phyloP scores from a whole-genome alignment of 2,329 filamentous ascomycete species.

The Corynespora cassiicola region DNA sequence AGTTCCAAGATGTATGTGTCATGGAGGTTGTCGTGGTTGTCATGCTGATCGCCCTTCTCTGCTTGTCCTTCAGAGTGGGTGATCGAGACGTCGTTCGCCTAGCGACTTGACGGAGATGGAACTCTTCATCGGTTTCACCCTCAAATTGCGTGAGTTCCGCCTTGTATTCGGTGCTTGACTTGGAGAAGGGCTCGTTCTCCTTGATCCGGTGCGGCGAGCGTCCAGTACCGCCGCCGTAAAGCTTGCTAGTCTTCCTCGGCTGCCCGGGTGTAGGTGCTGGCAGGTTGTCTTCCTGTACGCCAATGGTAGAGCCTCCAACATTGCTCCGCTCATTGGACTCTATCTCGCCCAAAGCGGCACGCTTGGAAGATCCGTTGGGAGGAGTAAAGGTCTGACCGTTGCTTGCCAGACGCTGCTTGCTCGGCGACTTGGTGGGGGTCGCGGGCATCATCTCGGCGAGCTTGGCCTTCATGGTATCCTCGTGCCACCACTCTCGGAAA shows the following conservation, averaged over 20 bases:
- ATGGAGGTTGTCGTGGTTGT: slow-evolving; percentile 61
- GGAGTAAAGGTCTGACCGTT: slow-evolving; percentile 80
- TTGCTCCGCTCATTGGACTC: slow-evolving; percentile 73
- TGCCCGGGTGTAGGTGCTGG: slow-evolving; percentile 96
- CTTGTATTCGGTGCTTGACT: slow-evolving; percentile 65
- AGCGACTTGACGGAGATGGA: slow-evolving; percentile 70
- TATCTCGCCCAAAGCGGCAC: slow-evolving; percentile 92
- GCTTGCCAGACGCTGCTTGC: slow-evolving; percentile 60
- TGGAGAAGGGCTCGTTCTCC: slow-evolving; percentile 61
- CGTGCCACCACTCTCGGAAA: slow-evolving; percentile 98
- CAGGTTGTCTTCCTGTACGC: slow-evolving; percentile 85
- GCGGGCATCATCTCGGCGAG: slow-evolving; percentile 67
- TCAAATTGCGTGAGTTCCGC: slow-evolving; percentile 63
- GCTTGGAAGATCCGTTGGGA: slow-evolving; percentile 76
- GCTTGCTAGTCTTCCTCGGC: slow-evolving; percentile 84
- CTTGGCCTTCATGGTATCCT: slow-evolving; percentile 80
- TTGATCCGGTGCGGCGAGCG: slow-evolving; percentile 42
- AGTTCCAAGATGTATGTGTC: slow-evolving; percentile 41
- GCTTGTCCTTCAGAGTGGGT: slow-evolving; percentile 64
- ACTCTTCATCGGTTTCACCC: slow-evolving; percentile 81
- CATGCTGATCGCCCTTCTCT: slow-evolving; percentile 74
- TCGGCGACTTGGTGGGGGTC: slow-evolving; percentile 63
- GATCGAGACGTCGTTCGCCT: slow-evolving; percentile 69
- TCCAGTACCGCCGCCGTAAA: slow-evolving; percentile 65
- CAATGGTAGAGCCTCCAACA: slow-evolving; percentile 56